Conservation (phyloP, 176 grass and related monocot species). For the Oryza officinalis region DNA sequence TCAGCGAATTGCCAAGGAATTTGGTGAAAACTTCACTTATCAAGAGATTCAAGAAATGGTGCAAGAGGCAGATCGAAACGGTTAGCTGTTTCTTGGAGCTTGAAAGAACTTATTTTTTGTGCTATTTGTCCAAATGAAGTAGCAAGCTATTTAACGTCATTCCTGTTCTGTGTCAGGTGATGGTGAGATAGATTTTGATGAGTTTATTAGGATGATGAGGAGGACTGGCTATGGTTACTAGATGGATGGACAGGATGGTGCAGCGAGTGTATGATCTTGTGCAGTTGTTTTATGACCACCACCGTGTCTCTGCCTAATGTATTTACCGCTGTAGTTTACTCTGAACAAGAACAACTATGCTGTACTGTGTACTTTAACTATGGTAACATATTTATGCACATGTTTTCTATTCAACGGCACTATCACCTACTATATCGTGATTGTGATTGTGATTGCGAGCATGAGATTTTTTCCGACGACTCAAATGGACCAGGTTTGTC, state of each 20-base stretch:
- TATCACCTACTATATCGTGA: neutral
- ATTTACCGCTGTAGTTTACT: constrained; percentile 3
- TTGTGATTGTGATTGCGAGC: neutral
- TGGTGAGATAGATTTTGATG: constrained; percentile 75
- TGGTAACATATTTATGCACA: neutral
- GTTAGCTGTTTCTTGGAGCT: constrained; percentile 20
- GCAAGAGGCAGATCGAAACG: constrained; percentile 72
- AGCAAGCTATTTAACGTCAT: neutral
- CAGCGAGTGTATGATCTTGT: neutral
- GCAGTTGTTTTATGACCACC: constrained; percentile 19
- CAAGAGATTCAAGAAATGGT: constrained; percentile 93
- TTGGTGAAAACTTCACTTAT: constrained; percentile 80
- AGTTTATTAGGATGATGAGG: constrained; percentile 81
- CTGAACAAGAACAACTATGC: neutral
- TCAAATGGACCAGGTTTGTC: neutral
- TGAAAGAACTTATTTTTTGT: neutral
- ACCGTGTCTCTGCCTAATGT: neutral
- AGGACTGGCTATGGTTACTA: constrained; percentile 73
- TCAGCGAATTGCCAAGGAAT: constrained; percentile 71
- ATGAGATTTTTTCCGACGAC: neutral
- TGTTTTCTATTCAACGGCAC: neutral
- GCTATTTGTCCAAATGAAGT: neutral
- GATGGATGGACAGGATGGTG: neutral
- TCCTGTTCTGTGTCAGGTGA: constrained; percentile 54
- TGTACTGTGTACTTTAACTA: neutral